Base-by-base conservation (phyloP, 768 basidiomycete genomes). In the Mycena rebaudengoi region DNA sequence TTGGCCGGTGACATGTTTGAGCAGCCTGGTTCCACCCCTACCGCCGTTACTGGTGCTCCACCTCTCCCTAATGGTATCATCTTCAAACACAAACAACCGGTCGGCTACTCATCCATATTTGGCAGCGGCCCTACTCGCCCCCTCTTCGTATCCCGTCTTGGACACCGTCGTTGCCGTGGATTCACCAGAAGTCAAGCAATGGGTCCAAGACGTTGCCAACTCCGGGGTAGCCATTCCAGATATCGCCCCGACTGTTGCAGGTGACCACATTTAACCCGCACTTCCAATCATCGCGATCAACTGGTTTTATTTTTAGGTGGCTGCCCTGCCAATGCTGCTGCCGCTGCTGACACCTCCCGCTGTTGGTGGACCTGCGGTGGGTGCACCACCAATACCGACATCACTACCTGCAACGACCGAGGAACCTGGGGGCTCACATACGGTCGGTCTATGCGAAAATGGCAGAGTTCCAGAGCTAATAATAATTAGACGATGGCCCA, bases 331-430 rank as follows among this genome's bases (percentile, higher is more conserved):
- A 91, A 92, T 72, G 16, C n/a, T 16, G 52, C 12, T 2, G 71
- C 78, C 2, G 85, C 83, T 32, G 76, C 79, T 8, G 88, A 91
- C 72, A 40, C 73, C 6, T 76, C 73, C 11, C 80, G 86, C 25
- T 92, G 91, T 76, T 94, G 92, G 92, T 94, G 90, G 91, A 90
- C 91, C 12, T 93, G 91, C 44, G 84, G 86, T 69, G 88, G 89
- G 35, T 94, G 92, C 78, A 86, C 83, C 3, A 81, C 85, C 18
- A 64, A 76, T n/a, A 85, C 85, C 2, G 94, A 95, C 71, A 83
- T 96, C 69, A 84, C 85, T 16, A 79, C 81, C n/a, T 97, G 95
- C 78, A 92, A 92, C 13, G 82, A 85, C 32, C 83, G 88, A 70
- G 74, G 83, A 65, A 76, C 82, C 56, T 86, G 85, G 84, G 85